Evolutionary conservation across 2,329 filamentous ascomycete species (phyloP).

Genomic region (Chaetomium sp.): DNA sequence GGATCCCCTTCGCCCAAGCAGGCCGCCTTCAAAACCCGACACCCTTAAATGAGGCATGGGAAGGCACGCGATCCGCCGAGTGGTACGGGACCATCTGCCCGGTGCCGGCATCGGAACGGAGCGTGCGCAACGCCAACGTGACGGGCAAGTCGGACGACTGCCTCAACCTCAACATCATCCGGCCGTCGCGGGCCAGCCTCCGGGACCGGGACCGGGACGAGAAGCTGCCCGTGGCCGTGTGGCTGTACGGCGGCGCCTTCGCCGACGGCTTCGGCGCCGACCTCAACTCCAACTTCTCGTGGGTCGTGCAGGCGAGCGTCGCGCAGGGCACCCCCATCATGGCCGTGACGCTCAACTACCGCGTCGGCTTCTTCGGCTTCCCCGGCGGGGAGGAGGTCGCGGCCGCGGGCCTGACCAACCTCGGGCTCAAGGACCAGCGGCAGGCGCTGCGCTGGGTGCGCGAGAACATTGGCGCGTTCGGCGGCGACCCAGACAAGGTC

Average conservation of each 20-base stretch:
- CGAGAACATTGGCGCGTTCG: constrained; percentile 75
- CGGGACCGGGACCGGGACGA: no score
- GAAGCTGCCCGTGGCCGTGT: constrained; percentile 5
- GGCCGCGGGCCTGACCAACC: constrained; percentile 66
- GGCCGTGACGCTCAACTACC: constrained; percentile 77
- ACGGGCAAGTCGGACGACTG: not conserved
- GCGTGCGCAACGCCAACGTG: constrained; percentile 1
- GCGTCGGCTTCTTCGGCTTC: constrained; percentile 74
- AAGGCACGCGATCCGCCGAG: not conserved
- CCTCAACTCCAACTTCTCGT: constrained; percentile 8
- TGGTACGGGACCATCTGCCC: constrained; percentile 2
- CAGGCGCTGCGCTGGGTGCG: constrained; percentile 74
- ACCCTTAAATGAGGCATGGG: not conserved
- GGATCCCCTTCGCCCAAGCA: not conserved
- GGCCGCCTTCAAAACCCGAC: not conserved
- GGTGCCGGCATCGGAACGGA: not conserved
- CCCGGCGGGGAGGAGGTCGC: constrained; percentile 68
- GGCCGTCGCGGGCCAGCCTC: not conserved
- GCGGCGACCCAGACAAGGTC: constrained; percentile 76
- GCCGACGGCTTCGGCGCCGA: constrained; percentile 4
- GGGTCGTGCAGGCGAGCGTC: not conserved
- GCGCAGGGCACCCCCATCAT: constrained; percentile 62
- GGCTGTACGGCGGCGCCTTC: constrained; percentile 1
- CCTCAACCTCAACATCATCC: constrained; percentile 9
- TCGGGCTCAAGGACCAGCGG: constrained; percentile 73